Conservation (phyloP, 129 eudicot genomes). For the Flaveria linearis region DNA sequence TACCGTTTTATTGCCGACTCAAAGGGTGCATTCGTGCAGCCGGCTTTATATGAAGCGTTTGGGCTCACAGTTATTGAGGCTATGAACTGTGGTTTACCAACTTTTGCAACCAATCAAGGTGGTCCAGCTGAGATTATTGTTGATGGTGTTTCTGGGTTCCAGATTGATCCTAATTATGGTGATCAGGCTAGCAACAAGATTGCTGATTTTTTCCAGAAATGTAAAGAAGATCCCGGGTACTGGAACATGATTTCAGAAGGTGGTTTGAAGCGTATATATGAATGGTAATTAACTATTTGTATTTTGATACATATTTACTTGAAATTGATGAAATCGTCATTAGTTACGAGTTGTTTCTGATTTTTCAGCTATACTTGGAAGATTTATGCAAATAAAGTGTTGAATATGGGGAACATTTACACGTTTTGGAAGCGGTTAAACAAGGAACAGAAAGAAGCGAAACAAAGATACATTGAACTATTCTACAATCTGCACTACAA, state of each 20-base stretch:
- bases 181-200: slow-evolving; percentile 85
- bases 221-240: slow-evolving; percentile 66
- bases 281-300: slow-evolving; percentile 55
- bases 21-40: slow-evolving; percentile 93
- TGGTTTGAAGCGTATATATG: slow-evolving; percentile 82
- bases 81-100: slow-evolving; percentile 94
- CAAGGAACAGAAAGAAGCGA: slow-evolving; percentile 79
- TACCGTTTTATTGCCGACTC: slow-evolving; percentile 91
- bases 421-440: slow-evolving; percentile 74
- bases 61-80: slow-evolving; percentile 98
- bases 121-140: slow-evolving; percentile 97
- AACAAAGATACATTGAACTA: slow-evolving; percentile 82
- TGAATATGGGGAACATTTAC: slow-evolving; percentile 88
- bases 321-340: neutral
- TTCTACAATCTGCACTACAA: slow-evolving; percentile 70
- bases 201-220: slow-evolving; percentile 86
- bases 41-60: slow-evolving; percentile 95
- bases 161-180: slow-evolving; percentile 77
- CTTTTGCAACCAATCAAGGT: slow-evolving; percentile 95
- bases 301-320: neutral
- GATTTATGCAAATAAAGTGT: slow-evolving; percentile 91
- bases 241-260: slow-evolving; percentile 76
- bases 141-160: slow-evolving; percentile 94
- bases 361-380: slow-evolving; percentile 92
- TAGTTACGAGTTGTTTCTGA: neutral